These are phyloP conservation scores for Diutina ranongensis DNA, from an alignment of 1,139 yeast species.

Conservation along the genomic window DNA sequence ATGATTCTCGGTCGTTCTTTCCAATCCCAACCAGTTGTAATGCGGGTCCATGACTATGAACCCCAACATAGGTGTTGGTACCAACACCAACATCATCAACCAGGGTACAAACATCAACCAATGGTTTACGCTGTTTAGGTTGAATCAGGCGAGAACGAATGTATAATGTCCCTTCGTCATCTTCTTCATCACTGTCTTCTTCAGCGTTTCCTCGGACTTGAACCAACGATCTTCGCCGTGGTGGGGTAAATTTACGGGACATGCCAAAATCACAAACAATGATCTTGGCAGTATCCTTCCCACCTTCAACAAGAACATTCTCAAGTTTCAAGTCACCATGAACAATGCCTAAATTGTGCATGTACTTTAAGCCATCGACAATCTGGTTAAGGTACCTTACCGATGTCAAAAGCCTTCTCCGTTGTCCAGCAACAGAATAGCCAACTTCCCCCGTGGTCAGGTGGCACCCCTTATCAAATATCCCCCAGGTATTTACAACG, in stretches of 20 bases:
- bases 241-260: conserved; percentile 22
- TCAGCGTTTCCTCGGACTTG: neutral
- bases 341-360: conserved; percentile 63
- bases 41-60: conserved; percentile 23
- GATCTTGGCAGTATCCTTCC: conserved; percentile 19
- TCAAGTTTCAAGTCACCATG: conserved; percentile 90
- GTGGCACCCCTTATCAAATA: conserved; percentile 18
- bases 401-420: conserved; percentile 15
- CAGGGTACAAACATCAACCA: neutral
- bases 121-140: neutral
- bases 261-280: conserved; percentile 84
- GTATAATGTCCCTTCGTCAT: neutral
- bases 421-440: conserved; percentile 20
- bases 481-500: conserved; percentile 59
- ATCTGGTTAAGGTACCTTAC: conserved; percentile 38
- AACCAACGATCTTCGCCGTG: neutral
- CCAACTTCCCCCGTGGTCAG: conserved; percentile 21
- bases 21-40: conserved; percentile 19
- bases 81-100: neutral
- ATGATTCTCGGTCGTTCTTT: neutral
- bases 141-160: conserved; percentile 2
- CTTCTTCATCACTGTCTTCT: neutral
- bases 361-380: conserved; percentile 49
- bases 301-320: conserved; percentile 47
- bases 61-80: no score